Evolutionary conservation across 768 basidiomycete species (phyloP), one percentile per base, ranked within the genome.

Genomic region (Lactarius tabidus): DNA sequence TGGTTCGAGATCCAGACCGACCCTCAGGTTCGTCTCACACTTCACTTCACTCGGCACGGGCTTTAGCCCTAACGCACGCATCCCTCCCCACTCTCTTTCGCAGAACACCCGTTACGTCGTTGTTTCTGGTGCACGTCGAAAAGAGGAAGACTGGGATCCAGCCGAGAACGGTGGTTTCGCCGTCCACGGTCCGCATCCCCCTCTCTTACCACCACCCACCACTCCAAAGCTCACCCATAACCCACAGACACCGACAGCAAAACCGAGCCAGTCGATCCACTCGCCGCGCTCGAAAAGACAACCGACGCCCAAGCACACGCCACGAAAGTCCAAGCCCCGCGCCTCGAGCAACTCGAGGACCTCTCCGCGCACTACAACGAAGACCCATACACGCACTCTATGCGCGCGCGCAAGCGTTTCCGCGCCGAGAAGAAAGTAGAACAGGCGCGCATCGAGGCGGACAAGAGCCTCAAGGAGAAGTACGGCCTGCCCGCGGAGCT

Each of bases 1-100:
- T 96, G 95, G 95, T 98, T 98, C 69, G 95, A 97, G 78, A 95
- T 99, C 59, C 85, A 95, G 69, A 98, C 97, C 9, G 96, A 99
- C 72, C 96, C 96, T 2, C 90, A 98, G 88, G 95, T 92, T 69
- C 58, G 79, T 65, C 35, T 12, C 23, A 12, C 15, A 33, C 26
- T 12, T 52, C 3, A 23, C 23, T 18, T 55, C 28, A 18, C 26
- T 17, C 18, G 6, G 17, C 39, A 8, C n/a, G 12, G 17, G 0
- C 43, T 26, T 12, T 29, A 14, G 31, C 20, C 17, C 29, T 61
- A 23, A 69, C 38, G n/a, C 45, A 45, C n/a, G n/a, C n/a, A n/a
- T n/a, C 20, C 43, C 43, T 8, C 14, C 6, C 12, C n/a, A n/a
- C n/a, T n/a, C n/a, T n/a, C 23, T 59, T 2, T 15, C 20, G 2